Base-by-base conservation (phyloP, 1,284 basidiomycete genomes). In the Athelia sp. region DNA sequence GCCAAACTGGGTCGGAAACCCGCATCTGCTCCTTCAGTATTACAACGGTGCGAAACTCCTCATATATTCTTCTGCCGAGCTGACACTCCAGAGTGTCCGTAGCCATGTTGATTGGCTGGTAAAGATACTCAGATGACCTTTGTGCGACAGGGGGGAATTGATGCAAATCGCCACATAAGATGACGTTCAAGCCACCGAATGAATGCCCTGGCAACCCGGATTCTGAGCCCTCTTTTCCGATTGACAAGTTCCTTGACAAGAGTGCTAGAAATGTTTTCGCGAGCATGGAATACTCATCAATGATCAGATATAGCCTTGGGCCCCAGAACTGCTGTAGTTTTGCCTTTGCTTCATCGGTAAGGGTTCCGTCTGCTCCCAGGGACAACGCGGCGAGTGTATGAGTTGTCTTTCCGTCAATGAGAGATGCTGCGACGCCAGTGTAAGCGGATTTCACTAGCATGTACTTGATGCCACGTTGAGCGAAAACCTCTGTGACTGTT, bases 81-180 rank as follows among this genome's bases (percentile, higher is more conserved):
- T 56, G 45, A 1, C 43, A 26, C 9, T 52, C 42, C 1, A 47
- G n/a, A 3, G 48, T 43, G 45, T 59, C 52, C 3, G 49, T 19
- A 11, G 17, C 6, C 0, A 34, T 6, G 22, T 47, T 38, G 17
- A 26, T 31, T 2, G 59, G 56, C 38, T 54, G 55, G 47, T 58
- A 69, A 4, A 67, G 47, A n/a, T 61, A 45, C 14, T 56, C 56
- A 1, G 34, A 29, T 2, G 19, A 11, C 11, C 18, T 31, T 3
- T 18, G 43, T 3, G 55, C 61, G 4, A 70, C 68, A 0, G 68
- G 70, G 4, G 69, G 69, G 52, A 74, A 72, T 47, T 73, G 71
- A 52, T 73, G 69, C 17, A 69, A 61, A 48, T 73, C 70, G 0
- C 71, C 70, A 49, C 53, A 62, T 0, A 73, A 50, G 23, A 73